A percentile compares a stretch with the other conserved stretches of the same genome.
phyloP scores from a whole-genome alignment of 148 eudicot genomes.

The Rhododendron simsii region DNA sequence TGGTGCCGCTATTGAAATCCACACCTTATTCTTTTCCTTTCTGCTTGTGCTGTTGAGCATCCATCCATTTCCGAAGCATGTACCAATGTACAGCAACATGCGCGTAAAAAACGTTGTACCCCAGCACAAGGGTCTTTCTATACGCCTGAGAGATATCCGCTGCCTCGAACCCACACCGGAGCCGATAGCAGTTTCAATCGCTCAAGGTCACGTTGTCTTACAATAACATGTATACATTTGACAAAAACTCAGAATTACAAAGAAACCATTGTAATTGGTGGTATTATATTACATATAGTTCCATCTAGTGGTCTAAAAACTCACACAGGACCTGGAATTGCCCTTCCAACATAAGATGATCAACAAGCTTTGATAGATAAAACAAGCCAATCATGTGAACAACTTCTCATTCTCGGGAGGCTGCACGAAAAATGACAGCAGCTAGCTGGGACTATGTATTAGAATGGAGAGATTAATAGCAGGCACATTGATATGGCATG shows the following conservation, averaged over 20 bases:
- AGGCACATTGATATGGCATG: not conserved
- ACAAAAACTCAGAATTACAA: not conserved
- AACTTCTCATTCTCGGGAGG: slow-evolving; percentile 8
- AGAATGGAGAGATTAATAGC: not conserved
- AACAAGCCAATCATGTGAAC: not conserved
- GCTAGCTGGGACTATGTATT: not conserved
- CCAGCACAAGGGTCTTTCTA: not conserved
- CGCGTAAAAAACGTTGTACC: not conserved
- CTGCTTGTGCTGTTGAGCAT: not conserved
- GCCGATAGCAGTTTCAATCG: not conserved
- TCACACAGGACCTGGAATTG: not conserved
- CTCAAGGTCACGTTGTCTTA: not conserved
- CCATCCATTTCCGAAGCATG: not conserved
- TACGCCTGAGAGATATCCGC: not conserved
- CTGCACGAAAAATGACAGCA: slow-evolving; percentile 23
- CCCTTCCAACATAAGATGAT: not conserved
- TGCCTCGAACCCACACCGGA: not conserved
- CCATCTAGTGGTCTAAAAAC: not conserved
- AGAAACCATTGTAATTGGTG: not conserved
- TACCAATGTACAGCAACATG: not conserved
- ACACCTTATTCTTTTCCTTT: not conserved
- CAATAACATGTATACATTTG: not conserved
- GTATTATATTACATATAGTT: no score
- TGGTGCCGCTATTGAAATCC: not conserved
- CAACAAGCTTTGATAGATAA: not conserved